phyloP scores from a whole-genome alignment of 2,329 filamentous ascomycete species.

The Aspergillus sp. region DNA sequence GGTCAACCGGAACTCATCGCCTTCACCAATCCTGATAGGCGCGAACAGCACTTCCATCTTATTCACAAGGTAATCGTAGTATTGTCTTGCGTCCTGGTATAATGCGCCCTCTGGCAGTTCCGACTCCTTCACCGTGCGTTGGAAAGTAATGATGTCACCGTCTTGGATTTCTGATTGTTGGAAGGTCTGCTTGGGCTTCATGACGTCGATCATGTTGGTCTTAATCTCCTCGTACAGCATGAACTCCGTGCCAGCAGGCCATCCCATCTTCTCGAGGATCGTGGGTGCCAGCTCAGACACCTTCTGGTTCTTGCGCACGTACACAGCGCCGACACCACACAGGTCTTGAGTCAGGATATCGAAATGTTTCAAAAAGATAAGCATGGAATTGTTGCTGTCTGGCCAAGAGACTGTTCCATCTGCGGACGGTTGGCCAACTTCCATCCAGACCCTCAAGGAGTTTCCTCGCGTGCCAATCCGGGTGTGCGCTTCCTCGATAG shows the following conservation, averaged over 20 bases:
- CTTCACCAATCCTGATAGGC: conserved; percentile 47
- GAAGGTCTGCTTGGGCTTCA: conserved; percentile 85
- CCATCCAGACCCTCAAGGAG: conserved; percentile 75
- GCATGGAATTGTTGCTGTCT: conserved; percentile 51
- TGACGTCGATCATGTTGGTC: conserved; percentile 81
- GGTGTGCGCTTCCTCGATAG: conserved; percentile 63
- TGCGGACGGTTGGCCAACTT: conserved; percentile 61
- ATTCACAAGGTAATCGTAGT: conserved; percentile 89
- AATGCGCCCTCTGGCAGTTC: conserved; percentile 37
- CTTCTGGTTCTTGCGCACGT: conserved; percentile 79
- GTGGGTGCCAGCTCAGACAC: conserved; percentile 72
- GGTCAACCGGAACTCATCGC: conserved; percentile 65
- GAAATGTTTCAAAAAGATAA: conserved; percentile 90
- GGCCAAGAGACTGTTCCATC: conserved; percentile 66
- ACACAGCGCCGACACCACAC: conserved; percentile 70
- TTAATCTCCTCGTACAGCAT: conserved; percentile 95
- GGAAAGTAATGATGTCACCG: conserved; percentile 94
- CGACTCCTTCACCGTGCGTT: conserved; percentile 49
- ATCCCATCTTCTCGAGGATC: conserved; percentile 76
- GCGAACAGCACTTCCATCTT: conserved; percentile 71
- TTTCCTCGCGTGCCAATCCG: conserved; percentile 62
- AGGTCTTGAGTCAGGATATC: conserved; percentile 69
- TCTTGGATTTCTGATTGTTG: conserved; percentile 92
- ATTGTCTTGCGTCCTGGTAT: conserved; percentile 65
- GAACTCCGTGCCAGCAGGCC: conserved; percentile 66